Percentiles rank a stretch among this genome's conserved stretches.
phyloP scores from a whole-genome alignment of 1,284 basidiomycete species.

The Caloboletus firmus region DNA sequence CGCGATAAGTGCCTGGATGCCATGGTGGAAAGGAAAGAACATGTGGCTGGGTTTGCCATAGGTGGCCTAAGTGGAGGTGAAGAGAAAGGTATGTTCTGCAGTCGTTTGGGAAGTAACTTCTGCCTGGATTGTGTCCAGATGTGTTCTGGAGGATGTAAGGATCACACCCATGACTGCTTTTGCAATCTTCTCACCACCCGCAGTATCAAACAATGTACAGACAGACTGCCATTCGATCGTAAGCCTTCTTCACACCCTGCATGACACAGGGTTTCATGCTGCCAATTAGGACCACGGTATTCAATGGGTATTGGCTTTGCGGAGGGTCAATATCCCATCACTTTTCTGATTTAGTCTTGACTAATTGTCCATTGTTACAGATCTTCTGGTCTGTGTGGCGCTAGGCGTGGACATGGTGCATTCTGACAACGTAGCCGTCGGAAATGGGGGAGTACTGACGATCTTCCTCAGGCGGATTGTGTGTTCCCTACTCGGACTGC shows the following conservation, averaged over 20 bases:
- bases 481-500: conserved; percentile 88
- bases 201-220: conserved; percentile 80
- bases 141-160: conserved; percentile 81
- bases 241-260: conserved; percentile 31
- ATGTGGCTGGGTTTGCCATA: conserved; percentile 79
- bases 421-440: not conserved
- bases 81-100: conserved; percentile 64
- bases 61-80: conserved; percentile 84
- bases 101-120: conserved; percentile 6
- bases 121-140: conserved; percentile 43
- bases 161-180: not conserved
- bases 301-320: conserved; percentile 89
- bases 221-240: conserved; percentile 72
- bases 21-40: conserved; percentile 72
- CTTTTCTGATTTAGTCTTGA: not conserved
- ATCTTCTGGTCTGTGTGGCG: conserved; percentile 82
- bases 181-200: conserved; percentile 16
- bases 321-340: conserved; percentile 55
- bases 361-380: conserved; percentile 39
- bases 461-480: conserved; percentile 69
- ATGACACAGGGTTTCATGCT: conserved; percentile 6
- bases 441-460: not conserved
- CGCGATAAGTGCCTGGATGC: conserved; percentile 74
- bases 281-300: conserved; percentile 68
- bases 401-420: conserved; percentile 86